A percentile compares a stretch with the other conserved stretches of the same genome.
phyloP scores from a whole-genome alignment of 2,329 filamentous ascomycete species.

The Aspergillus unguis region DNA sequence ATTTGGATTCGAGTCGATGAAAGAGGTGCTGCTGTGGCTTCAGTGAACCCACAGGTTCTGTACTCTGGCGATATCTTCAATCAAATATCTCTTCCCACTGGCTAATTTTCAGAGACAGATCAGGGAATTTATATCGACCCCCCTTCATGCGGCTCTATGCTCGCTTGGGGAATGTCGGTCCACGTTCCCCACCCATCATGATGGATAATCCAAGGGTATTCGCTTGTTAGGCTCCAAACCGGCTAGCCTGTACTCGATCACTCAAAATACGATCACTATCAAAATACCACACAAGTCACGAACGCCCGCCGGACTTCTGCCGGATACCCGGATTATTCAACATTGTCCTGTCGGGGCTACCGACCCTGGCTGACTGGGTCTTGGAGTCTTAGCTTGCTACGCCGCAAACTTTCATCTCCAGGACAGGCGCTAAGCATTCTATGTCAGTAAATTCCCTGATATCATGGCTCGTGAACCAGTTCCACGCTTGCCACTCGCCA shows the following conservation, averaged over 20 bases:
- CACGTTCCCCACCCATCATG: neutral
- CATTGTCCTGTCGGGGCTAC: neutral
- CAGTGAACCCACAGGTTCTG: neutral
- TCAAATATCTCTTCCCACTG: neutral
- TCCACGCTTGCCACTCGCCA: neutral
- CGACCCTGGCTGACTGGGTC: neutral
- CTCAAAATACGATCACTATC: neutral
- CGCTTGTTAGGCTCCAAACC: neutral
- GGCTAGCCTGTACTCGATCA: neutral
- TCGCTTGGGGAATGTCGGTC: neutral
- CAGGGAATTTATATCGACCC: neutral
- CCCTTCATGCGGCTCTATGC: slow-evolving; percentile 1
- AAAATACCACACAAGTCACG: neutral
- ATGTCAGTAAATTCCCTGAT: neutral
- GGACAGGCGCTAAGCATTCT: neutral
- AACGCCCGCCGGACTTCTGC: neutral
- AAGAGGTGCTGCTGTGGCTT: neutral
- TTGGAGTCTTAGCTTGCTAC: neutral
- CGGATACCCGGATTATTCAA: neutral
- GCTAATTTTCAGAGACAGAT: neutral
- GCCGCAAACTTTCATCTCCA: neutral
- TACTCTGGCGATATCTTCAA: neutral
- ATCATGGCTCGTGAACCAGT: slow-evolving; percentile 4
- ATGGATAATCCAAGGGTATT: neutral
- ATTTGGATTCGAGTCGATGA: neutral